A percentile compares a stretch with the other conserved stretches of the same genome.
Conservation (phyloP, 169 alveolate species). For the Eimeria mitis region DNA sequence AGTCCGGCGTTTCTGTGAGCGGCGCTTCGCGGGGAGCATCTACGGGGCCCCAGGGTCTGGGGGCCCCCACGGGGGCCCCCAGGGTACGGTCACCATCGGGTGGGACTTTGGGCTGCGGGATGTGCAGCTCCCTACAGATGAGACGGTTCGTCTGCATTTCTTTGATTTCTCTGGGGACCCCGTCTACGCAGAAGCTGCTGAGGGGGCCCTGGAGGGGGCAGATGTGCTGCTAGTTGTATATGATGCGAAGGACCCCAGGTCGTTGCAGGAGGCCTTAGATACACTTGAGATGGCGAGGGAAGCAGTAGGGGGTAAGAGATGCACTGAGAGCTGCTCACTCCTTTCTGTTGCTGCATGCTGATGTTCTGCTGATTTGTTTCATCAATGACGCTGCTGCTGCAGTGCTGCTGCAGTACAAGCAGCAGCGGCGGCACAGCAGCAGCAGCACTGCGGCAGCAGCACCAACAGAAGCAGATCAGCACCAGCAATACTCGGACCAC, state of each 20-base stretch:
- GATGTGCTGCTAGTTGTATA: slow-evolving; percentile 42
- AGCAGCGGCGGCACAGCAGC: not conserved
- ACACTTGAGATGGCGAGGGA: not conserved
- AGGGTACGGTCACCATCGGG: not conserved
- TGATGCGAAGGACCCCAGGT: not conserved
- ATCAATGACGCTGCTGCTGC: not conserved
- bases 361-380: not conserved
- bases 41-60: not conserved
- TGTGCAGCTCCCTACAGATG: slow-evolving; percentile 17
- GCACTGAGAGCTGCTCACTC: not conserved
- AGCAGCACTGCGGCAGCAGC: not conserved
- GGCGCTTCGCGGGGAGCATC: slow-evolving; percentile 29
- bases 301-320: not conserved
- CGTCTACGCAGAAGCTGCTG: not conserved
- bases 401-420: not conserved
- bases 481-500: not conserved
- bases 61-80: slow-evolving; percentile 20
- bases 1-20: slow-evolving; percentile 62
- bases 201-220: slow-evolving; percentile 20
- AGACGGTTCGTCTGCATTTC: slow-evolving; percentile 52
- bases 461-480: not conserved
- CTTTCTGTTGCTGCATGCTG: not conserved
- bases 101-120: slow-evolving; percentile 42
- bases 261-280: not conserved
- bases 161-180: slow-evolving; percentile 44